A percentile compares a stretch with the other conserved stretches of the same genome.
Conservation (phyloP, 352 stramenopile genomes). For the Globisporangium middletonii region DNA sequence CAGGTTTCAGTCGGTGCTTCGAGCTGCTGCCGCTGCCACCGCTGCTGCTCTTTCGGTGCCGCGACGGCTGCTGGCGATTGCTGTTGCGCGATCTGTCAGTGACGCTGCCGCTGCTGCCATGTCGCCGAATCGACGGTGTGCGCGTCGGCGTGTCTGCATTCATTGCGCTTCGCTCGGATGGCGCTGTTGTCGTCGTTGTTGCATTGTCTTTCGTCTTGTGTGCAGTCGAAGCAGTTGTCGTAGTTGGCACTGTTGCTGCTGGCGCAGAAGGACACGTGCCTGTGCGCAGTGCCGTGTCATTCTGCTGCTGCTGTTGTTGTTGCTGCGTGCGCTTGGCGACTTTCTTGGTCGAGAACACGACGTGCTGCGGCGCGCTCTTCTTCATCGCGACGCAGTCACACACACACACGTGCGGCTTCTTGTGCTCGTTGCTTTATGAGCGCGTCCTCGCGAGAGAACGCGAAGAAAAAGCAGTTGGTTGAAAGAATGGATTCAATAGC, state of each 20-base stretch:
- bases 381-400: conserved; percentile 13
- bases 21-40: conserved; percentile 4
- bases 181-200: background rate
- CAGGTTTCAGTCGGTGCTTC: conserved; percentile 59
- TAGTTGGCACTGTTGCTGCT: background rate
- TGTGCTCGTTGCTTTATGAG: background rate
- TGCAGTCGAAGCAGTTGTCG: background rate
- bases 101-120: conserved; percentile 6
- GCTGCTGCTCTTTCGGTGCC: conserved; percentile 13
- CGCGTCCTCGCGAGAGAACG: background rate
- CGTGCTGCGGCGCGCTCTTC: conserved; percentile 23
- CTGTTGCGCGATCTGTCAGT: conserved; percentile 18
- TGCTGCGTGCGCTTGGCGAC: conserved; percentile 26
- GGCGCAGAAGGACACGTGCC: too few relatives aligned
- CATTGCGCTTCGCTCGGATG: background rate
- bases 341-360: conserved; percentile 72
- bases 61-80: conserved; percentile 5
- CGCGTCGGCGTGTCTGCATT: conserved; percentile 11
- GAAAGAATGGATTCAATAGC: background rate
- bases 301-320: conserved; percentile 12
- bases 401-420: background rate
- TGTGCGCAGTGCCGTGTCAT: too few relatives aligned
- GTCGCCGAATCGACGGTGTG: background rate
- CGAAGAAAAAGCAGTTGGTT: background rate
- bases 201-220: too few relatives aligned